Percentiles rank a stretch among this genome's conserved stretches.
Evolutionary conservation across 192 early-diverging fungal genomes (phyloP).

Genomic region (Coemansia sp.): DNA sequence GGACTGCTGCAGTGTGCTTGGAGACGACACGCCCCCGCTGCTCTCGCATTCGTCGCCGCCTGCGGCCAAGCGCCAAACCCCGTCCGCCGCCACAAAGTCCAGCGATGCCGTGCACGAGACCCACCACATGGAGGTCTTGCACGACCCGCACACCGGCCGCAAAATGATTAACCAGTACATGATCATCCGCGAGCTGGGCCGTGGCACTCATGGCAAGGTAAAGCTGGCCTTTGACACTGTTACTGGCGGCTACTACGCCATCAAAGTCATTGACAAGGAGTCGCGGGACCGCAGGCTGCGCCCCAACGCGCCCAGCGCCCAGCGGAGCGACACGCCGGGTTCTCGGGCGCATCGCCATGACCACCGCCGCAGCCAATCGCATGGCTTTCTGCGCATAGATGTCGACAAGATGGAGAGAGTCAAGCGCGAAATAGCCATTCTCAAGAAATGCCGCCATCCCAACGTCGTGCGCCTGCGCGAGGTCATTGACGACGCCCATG

Average conservation of each 20-base stretch:
- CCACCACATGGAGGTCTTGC: slow-evolving; percentile 71
- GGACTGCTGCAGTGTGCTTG: not conserved
- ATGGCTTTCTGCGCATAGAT: slow-evolving; percentile 47
- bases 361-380: slow-evolving; percentile 14
- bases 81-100: slow-evolving; percentile 1
- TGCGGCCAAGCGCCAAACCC: not conserved
- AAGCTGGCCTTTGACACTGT: slow-evolving; percentile 80
- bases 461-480: slow-evolving; percentile 86
- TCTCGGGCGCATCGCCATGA: not conserved
- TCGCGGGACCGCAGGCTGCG: slow-evolving; percentile 44
- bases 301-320: slow-evolving; percentile 6
- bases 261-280: slow-evolving; percentile 57
- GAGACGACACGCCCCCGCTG: not conserved
- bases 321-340: not conserved
- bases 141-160: slow-evolving; percentile 79
- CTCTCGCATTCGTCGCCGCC: not conserved
- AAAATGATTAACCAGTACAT: slow-evolving; percentile 97
- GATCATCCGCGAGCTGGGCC: slow-evolving; percentile 82
- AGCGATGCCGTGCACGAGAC: slow-evolving; percentile 72
- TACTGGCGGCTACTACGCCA: slow-evolving; percentile 63
- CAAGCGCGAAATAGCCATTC: slow-evolving; percentile 89
- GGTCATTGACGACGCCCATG: slow-evolving; percentile 91
- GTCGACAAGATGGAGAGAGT: slow-evolving; percentile 69
- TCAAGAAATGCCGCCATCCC: slow-evolving; percentile 92
- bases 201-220: slow-evolving; percentile 95